A percentile compares a stretch with the other conserved stretches of the same genome.
Evolutionary conservation across 257 asterid species (phyloP).

Genomic region (Solanum piurae): DNA sequence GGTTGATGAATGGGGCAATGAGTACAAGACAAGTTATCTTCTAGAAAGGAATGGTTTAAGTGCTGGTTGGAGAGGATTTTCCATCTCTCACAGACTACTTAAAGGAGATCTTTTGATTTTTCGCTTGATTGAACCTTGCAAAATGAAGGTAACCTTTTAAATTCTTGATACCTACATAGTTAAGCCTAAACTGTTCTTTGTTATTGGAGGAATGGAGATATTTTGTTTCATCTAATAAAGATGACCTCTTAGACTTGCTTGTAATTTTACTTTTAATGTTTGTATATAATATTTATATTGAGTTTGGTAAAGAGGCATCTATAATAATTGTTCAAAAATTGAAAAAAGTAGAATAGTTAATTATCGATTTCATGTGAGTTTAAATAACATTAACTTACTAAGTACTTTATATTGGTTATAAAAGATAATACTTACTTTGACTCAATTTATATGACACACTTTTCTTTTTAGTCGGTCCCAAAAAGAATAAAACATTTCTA

Average conservation of each 20-base stretch:
- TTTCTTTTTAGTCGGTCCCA: background rate
- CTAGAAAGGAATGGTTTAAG: slow-evolving; percentile 69
- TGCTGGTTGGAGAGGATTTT: slow-evolving; percentile 93
- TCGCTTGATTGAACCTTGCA: slow-evolving; percentile 67
- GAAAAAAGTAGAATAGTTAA: background rate
- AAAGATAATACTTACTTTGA: background rate
- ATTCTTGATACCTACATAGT: background rate
- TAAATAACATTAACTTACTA: background rate
- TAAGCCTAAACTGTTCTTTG: background rate
- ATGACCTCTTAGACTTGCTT: background rate
- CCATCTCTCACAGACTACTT: slow-evolving; percentile 50
- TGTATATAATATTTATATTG: background rate
- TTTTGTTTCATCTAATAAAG: background rate
- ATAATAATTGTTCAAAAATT: background rate
- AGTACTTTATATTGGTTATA: background rate
- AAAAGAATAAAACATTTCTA: too few species aligned
- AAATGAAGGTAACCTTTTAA: slow-evolving; percentile 43
- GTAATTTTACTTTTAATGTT: background rate
- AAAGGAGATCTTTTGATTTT: slow-evolving; percentile 80
- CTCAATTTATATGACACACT: background rate
- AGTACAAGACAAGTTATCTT: slow-evolving; percentile 58
- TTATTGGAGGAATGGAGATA: background rate
- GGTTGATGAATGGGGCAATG: slow-evolving; percentile 90
- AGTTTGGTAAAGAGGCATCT: background rate
- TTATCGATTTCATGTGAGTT: background rate